These are phyloP conservation scores for Penicillium sp. DNA, from an alignment of 2,329 filamentous ascomycete species.

Conservation along the genomic window DNA sequence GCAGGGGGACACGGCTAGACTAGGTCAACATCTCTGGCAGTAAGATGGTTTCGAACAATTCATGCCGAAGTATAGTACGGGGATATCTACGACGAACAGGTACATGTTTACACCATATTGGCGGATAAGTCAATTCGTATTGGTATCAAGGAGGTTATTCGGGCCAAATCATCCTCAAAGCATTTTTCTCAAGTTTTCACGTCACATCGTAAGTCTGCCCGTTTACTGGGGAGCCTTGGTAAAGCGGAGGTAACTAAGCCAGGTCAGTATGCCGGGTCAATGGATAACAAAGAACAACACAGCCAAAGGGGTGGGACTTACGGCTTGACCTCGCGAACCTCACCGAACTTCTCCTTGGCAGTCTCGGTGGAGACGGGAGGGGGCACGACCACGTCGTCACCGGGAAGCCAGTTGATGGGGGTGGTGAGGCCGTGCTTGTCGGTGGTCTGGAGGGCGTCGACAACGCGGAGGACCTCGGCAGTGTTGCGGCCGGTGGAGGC, in stretches of 20 bases:
- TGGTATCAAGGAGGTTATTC: slow-evolving; percentile 20
- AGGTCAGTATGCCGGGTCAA: too few species aligned
- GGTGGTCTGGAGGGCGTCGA: slow-evolving; percentile 76
- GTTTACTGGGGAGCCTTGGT: slow-evolving; percentile 35
- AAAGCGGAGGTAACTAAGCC: slow-evolving; percentile 40
- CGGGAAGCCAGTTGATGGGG: slow-evolving; percentile 84
- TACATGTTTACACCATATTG: background rate
- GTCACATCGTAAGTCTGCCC: slow-evolving; percentile 15
- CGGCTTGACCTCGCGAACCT: slow-evolving; percentile 61
- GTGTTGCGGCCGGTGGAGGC: slow-evolving; percentile 85
- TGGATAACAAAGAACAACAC: too few species aligned
- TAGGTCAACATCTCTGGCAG: background rate
- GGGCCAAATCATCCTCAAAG: slow-evolving; percentile 7
- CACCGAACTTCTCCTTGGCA: slow-evolving; percentile 82
- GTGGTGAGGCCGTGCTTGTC: slow-evolving; percentile 87
- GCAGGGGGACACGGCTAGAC: too few species aligned
- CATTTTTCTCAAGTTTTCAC: slow-evolving; percentile 7
- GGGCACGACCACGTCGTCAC: slow-evolving; percentile 90
- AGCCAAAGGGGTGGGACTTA: slow-evolving; percentile 39
- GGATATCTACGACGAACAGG: background rate
- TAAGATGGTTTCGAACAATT: too few species aligned
- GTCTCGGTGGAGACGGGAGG: slow-evolving; percentile 78
- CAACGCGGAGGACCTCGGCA: slow-evolving; percentile 71
- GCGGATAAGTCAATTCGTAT: slow-evolving; percentile 18
- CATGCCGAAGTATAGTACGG: too few species aligned